Conservation (phyloP, 2,329 filamentous ascomycete genomes). For the Exserohilum rostratum region DNA sequence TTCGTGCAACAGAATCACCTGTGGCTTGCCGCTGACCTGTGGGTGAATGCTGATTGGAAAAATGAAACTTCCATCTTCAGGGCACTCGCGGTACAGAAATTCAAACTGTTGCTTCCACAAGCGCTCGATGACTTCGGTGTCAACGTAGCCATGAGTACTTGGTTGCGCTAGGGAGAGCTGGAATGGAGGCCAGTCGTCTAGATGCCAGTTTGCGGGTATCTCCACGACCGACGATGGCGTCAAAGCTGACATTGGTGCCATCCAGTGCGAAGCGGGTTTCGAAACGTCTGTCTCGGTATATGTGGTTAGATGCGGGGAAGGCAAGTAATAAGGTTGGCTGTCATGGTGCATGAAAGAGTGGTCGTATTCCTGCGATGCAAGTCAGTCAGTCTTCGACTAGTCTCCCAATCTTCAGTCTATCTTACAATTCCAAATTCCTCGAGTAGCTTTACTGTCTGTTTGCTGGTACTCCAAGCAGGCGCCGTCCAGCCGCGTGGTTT, state of each 20-base stretch:
- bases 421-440: constrained; percentile 50
- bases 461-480: constrained; percentile 51
- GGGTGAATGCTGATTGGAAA: constrained; percentile 58
- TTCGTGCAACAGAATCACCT: constrained; percentile 57
- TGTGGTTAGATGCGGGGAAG: constrained; percentile 52
- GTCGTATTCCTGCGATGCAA: constrained; percentile 54
- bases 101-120: constrained; percentile 57
- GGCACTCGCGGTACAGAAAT: constrained; percentile 51
- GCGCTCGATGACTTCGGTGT: constrained; percentile 50
- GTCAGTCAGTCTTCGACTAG: neutral
- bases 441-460: constrained; percentile 48
- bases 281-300: constrained; percentile 39
- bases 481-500: constrained; percentile 53
- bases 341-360: constrained; percentile 59
- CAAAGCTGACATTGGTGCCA: constrained; percentile 46
- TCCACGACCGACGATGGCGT: constrained; percentile 49
- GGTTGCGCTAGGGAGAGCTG: constrained; percentile 54
- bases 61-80: constrained; percentile 52
- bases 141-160: constrained; percentile 59
- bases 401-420: neutral
- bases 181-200: constrained; percentile 59
- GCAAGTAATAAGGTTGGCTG: constrained; percentile 50
- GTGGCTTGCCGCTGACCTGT: constrained; percentile 56
- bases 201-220: constrained; percentile 55
- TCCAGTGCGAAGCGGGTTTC: constrained; percentile 46